Conservation (phyloP, 495 filamentous ascomycete species). For the Lophium mytilinum region DNA sequence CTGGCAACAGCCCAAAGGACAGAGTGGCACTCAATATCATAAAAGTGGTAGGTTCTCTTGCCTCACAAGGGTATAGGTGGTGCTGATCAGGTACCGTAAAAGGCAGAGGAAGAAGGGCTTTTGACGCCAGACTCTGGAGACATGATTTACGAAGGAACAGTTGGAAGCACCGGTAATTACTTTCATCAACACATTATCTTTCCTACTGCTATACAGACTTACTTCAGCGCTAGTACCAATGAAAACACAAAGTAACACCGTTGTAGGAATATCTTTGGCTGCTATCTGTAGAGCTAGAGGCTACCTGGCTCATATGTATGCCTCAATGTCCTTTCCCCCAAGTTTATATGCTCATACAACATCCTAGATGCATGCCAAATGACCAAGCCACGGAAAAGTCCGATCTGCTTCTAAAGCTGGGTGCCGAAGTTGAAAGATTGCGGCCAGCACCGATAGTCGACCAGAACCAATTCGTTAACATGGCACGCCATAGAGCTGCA, state of each 20-base stretch:
- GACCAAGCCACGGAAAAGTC: constrained; percentile 89
- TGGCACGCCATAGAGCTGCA: constrained; percentile 66
- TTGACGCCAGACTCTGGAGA: constrained; percentile 76
- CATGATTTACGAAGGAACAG: constrained; percentile 94
- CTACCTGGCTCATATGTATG: constrained; percentile 82
- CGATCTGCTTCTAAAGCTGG: constrained; percentile 77
- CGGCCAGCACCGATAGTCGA: constrained; percentile 86
- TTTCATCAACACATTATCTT: background rate
- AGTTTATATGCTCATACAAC: background rate
- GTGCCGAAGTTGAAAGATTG: constrained; percentile 82
- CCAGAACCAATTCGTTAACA: constrained; percentile 88
- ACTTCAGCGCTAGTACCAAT: no score
- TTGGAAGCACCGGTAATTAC: constrained; percentile 44
- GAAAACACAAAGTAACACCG: constrained; percentile 32
- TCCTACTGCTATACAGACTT: no score
- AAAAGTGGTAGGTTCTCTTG: constrained; percentile 44
- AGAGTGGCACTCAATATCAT: constrained; percentile 89
- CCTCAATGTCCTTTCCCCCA: background rate
- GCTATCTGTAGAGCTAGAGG: constrained; percentile 79
- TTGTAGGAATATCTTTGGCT: constrained; percentile 85
- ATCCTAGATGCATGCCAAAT: constrained; percentile 74
- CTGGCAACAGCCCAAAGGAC: constrained; percentile 94
- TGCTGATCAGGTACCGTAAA: background rate
- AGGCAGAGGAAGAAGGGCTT: constrained; percentile 72
- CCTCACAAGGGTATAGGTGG: background rate